Evolutionary conservation across 768 basidiomycete species (phyloP), one percentile per base, ranked within the genome.

Genomic region (Kwoniella heveanensis): DNA sequence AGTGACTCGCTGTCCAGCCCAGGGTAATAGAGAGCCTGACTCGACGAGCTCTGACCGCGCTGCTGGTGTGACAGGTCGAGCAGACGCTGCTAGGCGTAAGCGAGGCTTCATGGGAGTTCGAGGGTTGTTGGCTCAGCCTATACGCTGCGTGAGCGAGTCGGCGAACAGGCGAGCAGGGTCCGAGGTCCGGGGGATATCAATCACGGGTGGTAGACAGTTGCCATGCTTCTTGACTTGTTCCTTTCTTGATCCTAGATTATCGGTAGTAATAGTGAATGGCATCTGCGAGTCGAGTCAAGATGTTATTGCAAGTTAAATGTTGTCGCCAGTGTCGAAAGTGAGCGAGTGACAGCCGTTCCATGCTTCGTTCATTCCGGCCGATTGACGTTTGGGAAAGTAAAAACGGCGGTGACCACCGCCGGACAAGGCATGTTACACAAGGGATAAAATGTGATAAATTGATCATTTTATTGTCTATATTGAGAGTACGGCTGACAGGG

Each of bases 1-100:
- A n/a, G n/a, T 36, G 32, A 47, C 46, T 47, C 19, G 46, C n/a
- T n/a, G n/a, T n/a, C 32, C 48, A 24, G 55, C 55, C 62, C 62
- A 64, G 21, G 62, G 62, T 4, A 64, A 32, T 15, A 64, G 49
- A 47, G 57, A 57, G 2, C 55, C 55, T 7, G 57, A 55, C 37
- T 64, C 29, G 21, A 57, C 49, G 24, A 57, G 24, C 10, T 64
- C 48, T 37, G 19, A 27, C 30, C 62, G 53, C 19, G 55, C 29
- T n/a, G 62, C 39, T 3, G 39, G 39, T 44, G 10, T 8, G 19
- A 19, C 39, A 44, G 39, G 15, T 17, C 6, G 15, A 36, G 32
- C 32, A 44, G 39, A 44, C 39, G 39, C 39, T 10, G 39, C 39
- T 44, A 44, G 17, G 8, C 39, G 62, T 24, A 56, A 50, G 37